Conservation (phyloP, 2,329 filamentous ascomycete genomes). For the Arthrobotrys iridis region DNA sequence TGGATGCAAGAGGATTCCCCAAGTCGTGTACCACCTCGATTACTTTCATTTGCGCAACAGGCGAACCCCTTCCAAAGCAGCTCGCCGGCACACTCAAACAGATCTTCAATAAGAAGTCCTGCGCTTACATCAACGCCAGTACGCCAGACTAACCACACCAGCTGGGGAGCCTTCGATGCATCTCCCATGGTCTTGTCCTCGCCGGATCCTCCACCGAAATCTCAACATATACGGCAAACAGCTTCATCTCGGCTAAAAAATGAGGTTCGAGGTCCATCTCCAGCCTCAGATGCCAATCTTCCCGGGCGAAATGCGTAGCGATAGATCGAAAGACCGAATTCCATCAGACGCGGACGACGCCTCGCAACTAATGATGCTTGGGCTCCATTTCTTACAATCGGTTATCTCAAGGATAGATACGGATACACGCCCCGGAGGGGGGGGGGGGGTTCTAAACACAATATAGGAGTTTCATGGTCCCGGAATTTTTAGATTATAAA, state of each 20-base stretch:
- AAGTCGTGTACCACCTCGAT: slow-evolving; percentile 42
- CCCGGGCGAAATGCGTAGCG: not conserved
- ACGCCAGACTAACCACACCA: slow-evolving; percentile 9
- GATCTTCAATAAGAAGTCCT: slow-evolving; percentile 42
- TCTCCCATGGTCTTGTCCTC: slow-evolving; percentile 41
- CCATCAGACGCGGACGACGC: not conserved
- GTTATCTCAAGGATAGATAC: not conserved
- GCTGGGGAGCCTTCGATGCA: slow-evolving; percentile 31
- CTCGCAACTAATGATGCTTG: not conserved
- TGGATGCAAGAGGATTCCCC: slow-evolving; percentile 53
- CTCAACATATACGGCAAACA: not conserved
- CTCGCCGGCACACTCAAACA: slow-evolving; percentile 36
- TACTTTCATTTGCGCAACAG: slow-evolving; percentile 30
- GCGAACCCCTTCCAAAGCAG: slow-evolving; percentile 42
- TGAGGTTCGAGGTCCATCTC: slow-evolving; percentile 17
- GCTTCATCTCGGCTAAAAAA: slow-evolving; percentile 40
- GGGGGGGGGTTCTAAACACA: not conserved
- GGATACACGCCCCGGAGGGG: too few species aligned
- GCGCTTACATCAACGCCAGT: slow-evolving; percentile 33
- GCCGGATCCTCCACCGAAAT: slow-evolving; percentile 25
- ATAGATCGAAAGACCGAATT: not conserved
- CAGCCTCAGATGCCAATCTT: slow-evolving; percentile 7
- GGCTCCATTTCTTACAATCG: not conserved
- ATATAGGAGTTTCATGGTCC: slow-evolving; percentile 11
- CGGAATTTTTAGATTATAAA: not conserved